Evolutionary conservation across 2,329 filamentous ascomycete genomes (phyloP).

Genomic region (Bipolaris oryzae): DNA sequence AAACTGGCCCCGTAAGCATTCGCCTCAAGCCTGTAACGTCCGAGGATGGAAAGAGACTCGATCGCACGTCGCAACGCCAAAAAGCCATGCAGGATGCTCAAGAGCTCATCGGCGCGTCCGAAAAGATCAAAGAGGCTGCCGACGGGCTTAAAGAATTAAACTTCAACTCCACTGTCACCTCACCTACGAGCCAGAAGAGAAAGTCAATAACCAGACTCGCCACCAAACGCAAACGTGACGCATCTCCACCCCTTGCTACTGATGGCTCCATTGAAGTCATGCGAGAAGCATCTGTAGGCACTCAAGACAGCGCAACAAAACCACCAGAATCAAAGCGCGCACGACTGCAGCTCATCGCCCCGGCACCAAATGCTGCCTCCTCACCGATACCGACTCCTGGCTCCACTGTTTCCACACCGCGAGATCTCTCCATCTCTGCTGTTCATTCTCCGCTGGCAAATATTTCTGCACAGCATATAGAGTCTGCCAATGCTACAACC

Average conservation of each 20-base stretch:
- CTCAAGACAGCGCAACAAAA: slow-evolving; percentile 34
- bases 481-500: slow-evolving; percentile 26
- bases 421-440: slow-evolving; percentile 14
- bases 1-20: slow-evolving; percentile 70
- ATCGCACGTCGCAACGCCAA: slow-evolving; percentile 65
- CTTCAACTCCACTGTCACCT: slow-evolving; percentile 31
- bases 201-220: slow-evolving; percentile 31
- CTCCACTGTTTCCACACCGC: slow-evolving; percentile 19
- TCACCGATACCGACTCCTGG: slow-evolving; percentile 20
- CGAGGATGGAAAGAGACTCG: slow-evolving; percentile 78
- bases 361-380: slow-evolving; percentile 15
- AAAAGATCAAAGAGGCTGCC: slow-evolving; percentile 43
- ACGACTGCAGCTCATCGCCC: slow-evolving; percentile 28
- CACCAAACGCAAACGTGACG: slow-evolving; percentile 64
- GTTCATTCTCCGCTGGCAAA: slow-evolving; percentile 23
- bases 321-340: slow-evolving; percentile 42
- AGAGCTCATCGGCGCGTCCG: slow-evolving; percentile 45
- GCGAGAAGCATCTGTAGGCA: slow-evolving; percentile 33
- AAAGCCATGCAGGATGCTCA: slow-evolving; percentile 54
- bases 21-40: slow-evolving; percentile 81
- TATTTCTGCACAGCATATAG: slow-evolving; percentile 20
- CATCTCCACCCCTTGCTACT: slow-evolving; percentile 43
- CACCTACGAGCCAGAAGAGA: slow-evolving; percentile 29
- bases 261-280: slow-evolving; percentile 22
- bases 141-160: slow-evolving; percentile 44